phyloP scores from a whole-genome alignment of 148 eudicot species.

The Persicaria maculosa region DNA sequence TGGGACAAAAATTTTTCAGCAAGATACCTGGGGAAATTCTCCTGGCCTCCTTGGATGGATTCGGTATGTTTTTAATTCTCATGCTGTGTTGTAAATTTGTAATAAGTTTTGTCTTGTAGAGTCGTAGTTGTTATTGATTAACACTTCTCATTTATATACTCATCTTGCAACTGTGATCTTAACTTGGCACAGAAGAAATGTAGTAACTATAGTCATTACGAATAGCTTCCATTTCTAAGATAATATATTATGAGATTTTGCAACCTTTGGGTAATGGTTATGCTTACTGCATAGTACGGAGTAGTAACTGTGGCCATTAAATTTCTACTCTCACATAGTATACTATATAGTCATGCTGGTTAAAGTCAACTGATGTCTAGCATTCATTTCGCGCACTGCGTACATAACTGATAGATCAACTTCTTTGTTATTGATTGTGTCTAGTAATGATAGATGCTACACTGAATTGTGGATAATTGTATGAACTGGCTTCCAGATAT shows the following conservation, averaged over 20 bases:
- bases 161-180: neutral
- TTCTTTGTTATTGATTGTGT: neutral
- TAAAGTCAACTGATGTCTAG: too few species aligned
- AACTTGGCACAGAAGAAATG: neutral
- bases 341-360: too few species aligned
- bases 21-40: conserved; percentile 61
- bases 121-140: neutral
- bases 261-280: neutral
- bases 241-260: neutral
- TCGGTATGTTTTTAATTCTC: conserved; percentile 35
- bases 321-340: too few species aligned
- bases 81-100: neutral
- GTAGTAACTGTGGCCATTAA: too few species aligned
- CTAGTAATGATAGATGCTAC: neutral
- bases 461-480: neutral
- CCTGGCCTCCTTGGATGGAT: conserved; percentile 66
- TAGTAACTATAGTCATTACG: neutral
- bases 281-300: too few species aligned
- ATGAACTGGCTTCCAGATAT: neutral
- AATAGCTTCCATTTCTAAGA: neutral
- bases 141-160: neutral
- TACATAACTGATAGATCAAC: neutral
- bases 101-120: neutral
- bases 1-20: conserved; percentile 52
- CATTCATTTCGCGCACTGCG: too few species aligned